Evolutionary conservation across 164 flowering plant species (phyloP), one percentile per base, ranked within the genome.

Genomic region (Euptelea pleiosperma): DNA sequence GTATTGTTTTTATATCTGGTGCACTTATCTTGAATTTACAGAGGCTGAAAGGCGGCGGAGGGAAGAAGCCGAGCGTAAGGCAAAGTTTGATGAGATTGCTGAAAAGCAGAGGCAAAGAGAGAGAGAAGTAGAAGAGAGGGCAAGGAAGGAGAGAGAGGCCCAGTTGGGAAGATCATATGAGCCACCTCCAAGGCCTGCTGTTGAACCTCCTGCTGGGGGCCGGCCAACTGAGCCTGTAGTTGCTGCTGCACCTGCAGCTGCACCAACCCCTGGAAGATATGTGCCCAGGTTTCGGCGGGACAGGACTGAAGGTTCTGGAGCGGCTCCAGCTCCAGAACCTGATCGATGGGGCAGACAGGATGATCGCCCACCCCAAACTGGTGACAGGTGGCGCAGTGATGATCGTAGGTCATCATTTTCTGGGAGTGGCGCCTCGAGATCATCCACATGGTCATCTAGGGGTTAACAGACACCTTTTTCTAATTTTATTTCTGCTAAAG

Each of bases 91-190:
- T 67, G 89, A 78, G 63, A 83, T 89, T 11, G 95, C 89, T 35
- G 96, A 82, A 48, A 89, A 76, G 70, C 96, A 91, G 74, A 78
- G 87, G 73, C 91, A 82, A 40, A 75, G 92, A 42, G 95, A 86
- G 68, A 41, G 63, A 61, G 98, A 91, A 63, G 30, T 77, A 15
- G 96, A 91, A 52, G 95, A 89, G 57, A 89, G 78, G 37, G 87
- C 75, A 30, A 78, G 76, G 66, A 55, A 61, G 61, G 66, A 80
- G 64, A 80, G 62, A 57, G 91, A 84, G 56, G 70, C 78, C 37
- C 60, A 75, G 2, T 51, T 84, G 39, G 80, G 82, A 11, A 80
- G 73, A 46, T 14, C 79, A 8, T 3, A 61, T 9, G 87, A 78
- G 8, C 60, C 50, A 16, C 65, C 71, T 2, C 6, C 79, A 4